phyloP scores from a whole-genome alignment of 1,284 basidiomycete species.

The Ustilago curta region DNA sequence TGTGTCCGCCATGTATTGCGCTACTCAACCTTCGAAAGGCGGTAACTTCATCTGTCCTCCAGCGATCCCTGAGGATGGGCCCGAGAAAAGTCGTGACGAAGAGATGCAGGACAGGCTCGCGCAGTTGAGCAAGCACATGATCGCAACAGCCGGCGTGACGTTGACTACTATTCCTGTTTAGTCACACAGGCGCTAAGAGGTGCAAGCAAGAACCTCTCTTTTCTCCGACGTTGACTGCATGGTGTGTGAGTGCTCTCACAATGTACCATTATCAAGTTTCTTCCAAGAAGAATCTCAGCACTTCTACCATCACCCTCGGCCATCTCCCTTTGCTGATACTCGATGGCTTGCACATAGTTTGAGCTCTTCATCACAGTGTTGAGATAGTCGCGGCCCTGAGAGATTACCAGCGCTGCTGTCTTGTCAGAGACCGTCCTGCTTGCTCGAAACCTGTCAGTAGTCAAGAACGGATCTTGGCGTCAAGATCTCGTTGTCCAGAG shows the following conservation, averaged over 20 bases:
- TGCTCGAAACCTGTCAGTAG: not conserved
- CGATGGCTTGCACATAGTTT: not conserved
- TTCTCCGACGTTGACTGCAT: too few species aligned
- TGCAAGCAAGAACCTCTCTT: too few species aligned
- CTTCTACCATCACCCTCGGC: constrained; percentile 26
- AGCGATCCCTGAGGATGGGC: constrained; percentile 25
- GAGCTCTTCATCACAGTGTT: constrained; percentile 4
- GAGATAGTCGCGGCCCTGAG: constrained; percentile 22
- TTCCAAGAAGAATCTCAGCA: constrained; percentile 2
- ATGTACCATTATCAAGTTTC: too few species aligned
- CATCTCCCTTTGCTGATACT: constrained; percentile 23
- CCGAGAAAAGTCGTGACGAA: constrained; percentile 24
- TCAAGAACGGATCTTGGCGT: constrained; percentile 3
- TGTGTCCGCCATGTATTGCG: constrained; percentile 39
- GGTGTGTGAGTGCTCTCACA: too few species aligned
- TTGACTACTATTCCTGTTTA: constrained; percentile 22
- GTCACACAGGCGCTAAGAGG: not conserved
- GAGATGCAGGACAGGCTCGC: constrained; percentile 35
- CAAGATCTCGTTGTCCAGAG: constrained; percentile 22
- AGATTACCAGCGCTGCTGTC: constrained; percentile 14
- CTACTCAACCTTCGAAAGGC: constrained; percentile 27
- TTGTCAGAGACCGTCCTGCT: not conserved
- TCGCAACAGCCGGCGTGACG: constrained; percentile 24
- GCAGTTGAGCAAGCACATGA: constrained; percentile 26
- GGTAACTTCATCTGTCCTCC: constrained; percentile 37